Base-by-base conservation (phyloP, 345 rosid genomes). In the Streptanthus diversifolius region DNA sequence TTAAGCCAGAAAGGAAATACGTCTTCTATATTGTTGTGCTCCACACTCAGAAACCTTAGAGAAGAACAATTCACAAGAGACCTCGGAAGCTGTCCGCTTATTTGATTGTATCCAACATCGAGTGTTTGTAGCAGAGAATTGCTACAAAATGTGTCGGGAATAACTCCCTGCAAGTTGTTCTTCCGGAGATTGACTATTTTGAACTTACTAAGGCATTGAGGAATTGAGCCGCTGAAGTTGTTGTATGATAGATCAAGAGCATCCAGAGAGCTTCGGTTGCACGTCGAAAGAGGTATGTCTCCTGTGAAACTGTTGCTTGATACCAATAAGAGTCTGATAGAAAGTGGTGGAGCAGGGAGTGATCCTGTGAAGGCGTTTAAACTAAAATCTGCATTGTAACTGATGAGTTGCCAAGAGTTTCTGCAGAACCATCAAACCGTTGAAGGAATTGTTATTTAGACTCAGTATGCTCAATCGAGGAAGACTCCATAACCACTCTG, bases 61-160 rank as follows among this genome's bases (percentile, higher is more conserved):
- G 27, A 71, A 0, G 63, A 41, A n/a, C 76, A 72, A 7, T 63
- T 63, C 3, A 53, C 2, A 21, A 72, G 70, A 53, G 70, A 72
- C 5, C 70, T 63, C 4, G 76, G 76, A 63, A 72, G 76, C 33
- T 63, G 24, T 0, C 64, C 39, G 0, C 1, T 62, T 5, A 71
- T 1, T 9, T 10, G 1, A 30, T 63, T 63, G 9, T 8, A 21
- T 3, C 55, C 25, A 52, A 63, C 7, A 0, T 72, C 25, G 1
- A 63, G 63, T 17, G 55, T 62, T 1, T 2, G 14, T 0, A 59
- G 21, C 5, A 3, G 18, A 6, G 10, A 37, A 14, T 3, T 14
- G 35, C 15, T 14, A 2, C 8, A 33, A 4, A 51, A 29, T 0
- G 0, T 1, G 25, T 62, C 21, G 0, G 76, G 48, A 2, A 63